Conservation (phyloP, 2,329 filamentous ascomycete genomes). For the Akanthomyces uredinophilus region DNA sequence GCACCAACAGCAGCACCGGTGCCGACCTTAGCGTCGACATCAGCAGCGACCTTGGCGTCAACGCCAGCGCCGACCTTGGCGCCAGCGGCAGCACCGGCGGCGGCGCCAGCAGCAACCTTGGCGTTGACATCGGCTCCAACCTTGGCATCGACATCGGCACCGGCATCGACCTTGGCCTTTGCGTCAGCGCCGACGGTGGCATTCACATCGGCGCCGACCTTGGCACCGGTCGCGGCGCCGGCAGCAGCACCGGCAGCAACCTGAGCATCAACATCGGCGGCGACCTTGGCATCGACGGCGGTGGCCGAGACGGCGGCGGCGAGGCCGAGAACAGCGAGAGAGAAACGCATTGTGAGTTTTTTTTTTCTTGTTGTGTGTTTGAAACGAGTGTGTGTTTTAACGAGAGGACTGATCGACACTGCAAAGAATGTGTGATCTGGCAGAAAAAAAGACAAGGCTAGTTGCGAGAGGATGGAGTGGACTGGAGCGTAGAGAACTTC, state of each 20-base stretch:
- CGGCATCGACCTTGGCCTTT: constrained; percentile 17
- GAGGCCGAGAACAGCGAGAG: constrained; percentile 8
- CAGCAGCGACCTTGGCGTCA: not conserved
- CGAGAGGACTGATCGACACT: constrained; percentile 8
- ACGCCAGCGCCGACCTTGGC: not conserved
- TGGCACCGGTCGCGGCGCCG: not conserved
- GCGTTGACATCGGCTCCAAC: constrained; percentile 18
- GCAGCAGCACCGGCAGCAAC: not conserved
- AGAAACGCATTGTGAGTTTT: constrained; percentile 3
- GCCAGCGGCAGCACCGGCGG: not conserved
- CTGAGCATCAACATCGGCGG: not conserved
- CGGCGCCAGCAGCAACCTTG: not conserved
- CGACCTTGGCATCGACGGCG: not conserved
- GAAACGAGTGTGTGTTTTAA: not conserved
- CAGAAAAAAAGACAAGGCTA: not conserved
- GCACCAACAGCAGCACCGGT: not conserved
- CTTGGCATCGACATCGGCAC: not conserved
- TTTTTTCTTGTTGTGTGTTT: not conserved
- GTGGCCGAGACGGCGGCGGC: constrained; percentile 10
- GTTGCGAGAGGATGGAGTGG: not conserved
- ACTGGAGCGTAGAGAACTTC: not conserved
- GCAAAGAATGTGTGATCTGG: not conserved
- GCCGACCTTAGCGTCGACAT: not conserved
- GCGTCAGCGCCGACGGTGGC: not conserved
- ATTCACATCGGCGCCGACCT: constrained; percentile 12